Percentiles rank a stretch among this genome's conserved stretches.
Evolutionary conservation across 495 filamentous ascomycete genomes (phyloP).

Genomic region (Trichoderma asperelloides): DNA sequence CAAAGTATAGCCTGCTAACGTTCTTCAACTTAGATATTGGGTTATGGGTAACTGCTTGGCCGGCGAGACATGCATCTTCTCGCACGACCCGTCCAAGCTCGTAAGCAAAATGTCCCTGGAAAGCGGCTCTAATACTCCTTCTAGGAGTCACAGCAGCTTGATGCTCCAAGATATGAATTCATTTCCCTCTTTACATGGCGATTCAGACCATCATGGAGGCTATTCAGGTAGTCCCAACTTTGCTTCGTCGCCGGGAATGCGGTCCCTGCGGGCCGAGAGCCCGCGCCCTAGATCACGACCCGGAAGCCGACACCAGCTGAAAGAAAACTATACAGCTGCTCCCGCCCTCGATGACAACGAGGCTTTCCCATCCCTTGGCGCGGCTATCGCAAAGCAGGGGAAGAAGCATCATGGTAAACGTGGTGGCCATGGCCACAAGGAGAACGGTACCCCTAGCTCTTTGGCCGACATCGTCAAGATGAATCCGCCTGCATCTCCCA

Average conservation of each 20-base stretch:
- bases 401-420: conserved; percentile 91
- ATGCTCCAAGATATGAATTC: conserved; percentile 80
- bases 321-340: conserved; percentile 55
- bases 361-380: conserved; percentile 88
- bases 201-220: conserved; percentile 47
- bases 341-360: conserved; percentile 88
- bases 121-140: conserved; percentile 52
- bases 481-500: conserved; percentile 53
- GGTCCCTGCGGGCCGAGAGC: conserved; percentile 42
- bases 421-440: conserved; percentile 66
- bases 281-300: conserved; percentile 74
- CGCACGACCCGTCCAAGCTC: conserved; percentile 84
- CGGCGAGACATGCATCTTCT: conserved; percentile 91
- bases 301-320: conserved; percentile 73
- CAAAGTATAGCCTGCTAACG: not conserved
- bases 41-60: conserved; percentile 93
- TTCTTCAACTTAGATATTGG: conserved; percentile 64
- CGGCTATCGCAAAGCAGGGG: conserved; percentile 63
- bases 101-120: conserved; percentile 58
- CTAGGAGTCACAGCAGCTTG: conserved; percentile 51
- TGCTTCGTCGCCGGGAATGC: conserved; percentile 56
- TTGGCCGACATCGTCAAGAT: conserved; percentile 92
- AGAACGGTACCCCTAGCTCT: conserved; percentile 62
- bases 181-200: conserved; percentile 73
- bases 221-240: conserved; percentile 47